These are phyloP conservation scores for Myxozyma mucilagina DNA, from an alignment of 805 yeast species.

Conservation along the genomic window DNA sequence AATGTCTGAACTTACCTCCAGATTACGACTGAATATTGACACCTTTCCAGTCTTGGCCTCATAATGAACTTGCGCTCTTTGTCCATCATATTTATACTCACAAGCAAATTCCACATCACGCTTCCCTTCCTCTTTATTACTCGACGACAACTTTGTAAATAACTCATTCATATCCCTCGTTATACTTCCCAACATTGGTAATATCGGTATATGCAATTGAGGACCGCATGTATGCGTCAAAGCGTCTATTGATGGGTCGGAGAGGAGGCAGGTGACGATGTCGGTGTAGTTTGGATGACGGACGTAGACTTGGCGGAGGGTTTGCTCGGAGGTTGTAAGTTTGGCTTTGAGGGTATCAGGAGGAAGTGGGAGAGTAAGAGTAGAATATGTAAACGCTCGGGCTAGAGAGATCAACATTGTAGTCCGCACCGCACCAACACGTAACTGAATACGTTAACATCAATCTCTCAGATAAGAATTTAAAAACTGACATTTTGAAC, in stretches of 20 bases:
- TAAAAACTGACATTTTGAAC: conserved; percentile 24
- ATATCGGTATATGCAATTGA: conserved; percentile 30
- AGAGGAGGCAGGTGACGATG: conserved; percentile 16
- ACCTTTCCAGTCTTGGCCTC: conserved; percentile 18
- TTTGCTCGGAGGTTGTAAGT: conserved; percentile 26
- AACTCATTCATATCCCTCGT: conserved; percentile 34
- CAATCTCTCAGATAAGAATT: too few relatives aligned
- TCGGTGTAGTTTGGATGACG: conserved; percentile 33
- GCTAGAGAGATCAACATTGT: conserved; percentile 34
- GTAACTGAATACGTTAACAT: conserved; percentile 5
- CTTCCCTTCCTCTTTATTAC: neutral
- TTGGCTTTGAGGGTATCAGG: neutral
- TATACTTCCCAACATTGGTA: conserved; percentile 36
- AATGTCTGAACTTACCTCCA: conserved; percentile 19
- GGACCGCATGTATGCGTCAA: conserved; percentile 26
- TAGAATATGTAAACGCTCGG: conserved; percentile 28
- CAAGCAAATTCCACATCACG: conserved; percentile 30
- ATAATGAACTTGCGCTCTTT: conserved; percentile 35
- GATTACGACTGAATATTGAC: conserved; percentile 34
- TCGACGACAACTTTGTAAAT: conserved; percentile 10
- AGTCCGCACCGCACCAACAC: conserved; percentile 34
- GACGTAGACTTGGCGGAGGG: conserved; percentile 31
- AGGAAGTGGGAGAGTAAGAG: neutral
- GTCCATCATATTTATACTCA: conserved; percentile 36
- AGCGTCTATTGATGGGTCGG: neutral